Base-by-base conservation (phyloP, 2,329 filamentous ascomycete genomes). In the Falciphora oryzae region DNA sequence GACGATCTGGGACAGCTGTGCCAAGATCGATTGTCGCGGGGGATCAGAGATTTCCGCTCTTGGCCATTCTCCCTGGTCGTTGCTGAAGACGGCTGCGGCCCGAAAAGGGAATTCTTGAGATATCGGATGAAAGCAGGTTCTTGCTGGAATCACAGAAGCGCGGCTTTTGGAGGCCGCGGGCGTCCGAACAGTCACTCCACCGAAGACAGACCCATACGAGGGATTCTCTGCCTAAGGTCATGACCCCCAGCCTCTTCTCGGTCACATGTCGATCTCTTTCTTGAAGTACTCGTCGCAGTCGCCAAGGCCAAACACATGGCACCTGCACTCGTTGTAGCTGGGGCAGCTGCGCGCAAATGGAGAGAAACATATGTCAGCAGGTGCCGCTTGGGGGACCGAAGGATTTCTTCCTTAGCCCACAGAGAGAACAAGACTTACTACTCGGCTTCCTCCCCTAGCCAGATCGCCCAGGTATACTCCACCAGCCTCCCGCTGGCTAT, bases 381-480 rank as follows among this genome's bases (percentile, higher is more conserved):
- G 32, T 3, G 59, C 13, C 4, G 4, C 6, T 16, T 44, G 18
- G 18, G 18, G 8, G 38, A 44, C 13, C 38, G 4, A 6, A 6
- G 38, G 4, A 44, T 44, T 22, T 44, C 18, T 22, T 18, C 11
- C 32, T 32, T 32, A 32, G 32, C 32, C 32, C 7, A 32, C 11
- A 2, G 32, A 3, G 32, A 13, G 32, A 32, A 32, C 32, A 32
- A 32, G 1, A 66, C 69, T 65, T 38, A 70, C 70, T 67, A 60
- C 50, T 68, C 65, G 2, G 65, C 63, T 25, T 66, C 63, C 32
- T 68, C 59, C 3, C 71, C 68, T 62, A 71, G 66, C 64, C 70
- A 83, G 5, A 82, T 73, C 72, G 85, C 82, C 82, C 83, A 85
- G 18, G 83, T 70, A 67, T 80, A 83, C 71, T 85, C 82, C 72